Evolutionary conservation across 1,139 yeast species (phyloP).

Genomic region (Saccharomycopsis phalli): DNA sequence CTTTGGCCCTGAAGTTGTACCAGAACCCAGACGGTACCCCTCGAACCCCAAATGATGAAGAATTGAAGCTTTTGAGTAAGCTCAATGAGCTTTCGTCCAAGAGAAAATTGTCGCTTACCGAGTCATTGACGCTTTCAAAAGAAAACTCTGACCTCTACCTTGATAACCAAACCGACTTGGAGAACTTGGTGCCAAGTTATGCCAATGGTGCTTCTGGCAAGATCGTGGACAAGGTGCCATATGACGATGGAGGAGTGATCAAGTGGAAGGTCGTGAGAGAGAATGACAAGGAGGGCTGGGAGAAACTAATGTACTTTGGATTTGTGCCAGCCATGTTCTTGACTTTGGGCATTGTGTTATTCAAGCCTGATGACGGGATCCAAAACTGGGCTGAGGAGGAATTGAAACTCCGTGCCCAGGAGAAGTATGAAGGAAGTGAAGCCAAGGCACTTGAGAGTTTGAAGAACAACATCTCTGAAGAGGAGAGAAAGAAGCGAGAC

Average conservation of each 20-base stretch:
- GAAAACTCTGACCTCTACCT: constrained; percentile 51
- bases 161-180: constrained; percentile 58
- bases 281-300: constrained; percentile 83
- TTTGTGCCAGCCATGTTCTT: constrained; percentile 57
- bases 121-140: constrained; percentile 46
- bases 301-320: constrained; percentile 56
- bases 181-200: constrained; percentile 46
- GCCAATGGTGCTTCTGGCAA: constrained; percentile 52
- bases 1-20: constrained; percentile 52
- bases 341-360: constrained; percentile 35
- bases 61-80: constrained; percentile 66
- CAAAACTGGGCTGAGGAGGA: constrained; percentile 81
- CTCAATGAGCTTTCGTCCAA: constrained; percentile 54
- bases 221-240: constrained; percentile 78
- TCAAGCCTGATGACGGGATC: constrained; percentile 38
- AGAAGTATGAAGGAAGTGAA: constrained; percentile 47
- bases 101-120: constrained; percentile 54
- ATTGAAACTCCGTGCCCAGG: constrained; percentile 66
- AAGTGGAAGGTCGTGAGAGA: constrained; percentile 75
- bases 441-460: constrained; percentile 37
- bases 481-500: constrained; percentile 62
- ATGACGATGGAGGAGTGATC: constrained; percentile 73
- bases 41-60: constrained; percentile 61
- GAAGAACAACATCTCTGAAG: constrained; percentile 42
- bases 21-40: constrained; percentile 74